Evolutionary conservation across 306 rosid species (phyloP).

Genomic region (Lablab purpureus): DNA sequence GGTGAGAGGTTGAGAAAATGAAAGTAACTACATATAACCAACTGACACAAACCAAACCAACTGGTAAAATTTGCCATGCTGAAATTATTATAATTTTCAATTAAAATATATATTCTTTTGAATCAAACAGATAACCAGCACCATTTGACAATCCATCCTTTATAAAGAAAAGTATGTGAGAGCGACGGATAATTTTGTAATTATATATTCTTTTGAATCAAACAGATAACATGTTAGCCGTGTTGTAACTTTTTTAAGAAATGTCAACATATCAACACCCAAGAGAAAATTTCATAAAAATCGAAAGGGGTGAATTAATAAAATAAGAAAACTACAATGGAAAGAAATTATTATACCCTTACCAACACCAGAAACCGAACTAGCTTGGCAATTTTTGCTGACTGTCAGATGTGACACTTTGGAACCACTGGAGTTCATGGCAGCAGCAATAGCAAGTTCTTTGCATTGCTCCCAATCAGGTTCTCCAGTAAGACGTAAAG

Average conservation of each 20-base stretch:
- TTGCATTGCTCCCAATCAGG: conserved; percentile 80
- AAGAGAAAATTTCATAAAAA: not conserved
- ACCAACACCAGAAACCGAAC: conserved; percentile 53
- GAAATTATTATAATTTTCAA: conserved; percentile 16
- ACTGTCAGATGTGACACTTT: conserved; percentile 45
- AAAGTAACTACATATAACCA: conserved; percentile 29
- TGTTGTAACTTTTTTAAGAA: no score
- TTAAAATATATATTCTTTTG: not conserved
- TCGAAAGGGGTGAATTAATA: not conserved
- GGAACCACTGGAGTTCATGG: conserved; percentile 64
- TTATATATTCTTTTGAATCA: no score
- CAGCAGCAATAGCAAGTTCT: conserved; percentile 72
- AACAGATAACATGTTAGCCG: no score
- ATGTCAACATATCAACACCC: no score
- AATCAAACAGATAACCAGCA: no score
- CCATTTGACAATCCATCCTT: no score
- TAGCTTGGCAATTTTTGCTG: conserved; percentile 47
- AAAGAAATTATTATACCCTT: conserved; percentile 37
- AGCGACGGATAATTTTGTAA: no score
- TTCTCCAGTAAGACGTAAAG: conserved; percentile 62
- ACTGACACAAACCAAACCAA: conserved; percentile 11
- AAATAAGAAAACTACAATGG: not conserved
- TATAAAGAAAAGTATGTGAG: no score
- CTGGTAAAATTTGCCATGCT: conserved; percentile 6
- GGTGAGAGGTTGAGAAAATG: conserved; percentile 23